Base-by-base conservation (phyloP, 1,284 basidiomycete species). In the Polyporus tsugae region DNA sequence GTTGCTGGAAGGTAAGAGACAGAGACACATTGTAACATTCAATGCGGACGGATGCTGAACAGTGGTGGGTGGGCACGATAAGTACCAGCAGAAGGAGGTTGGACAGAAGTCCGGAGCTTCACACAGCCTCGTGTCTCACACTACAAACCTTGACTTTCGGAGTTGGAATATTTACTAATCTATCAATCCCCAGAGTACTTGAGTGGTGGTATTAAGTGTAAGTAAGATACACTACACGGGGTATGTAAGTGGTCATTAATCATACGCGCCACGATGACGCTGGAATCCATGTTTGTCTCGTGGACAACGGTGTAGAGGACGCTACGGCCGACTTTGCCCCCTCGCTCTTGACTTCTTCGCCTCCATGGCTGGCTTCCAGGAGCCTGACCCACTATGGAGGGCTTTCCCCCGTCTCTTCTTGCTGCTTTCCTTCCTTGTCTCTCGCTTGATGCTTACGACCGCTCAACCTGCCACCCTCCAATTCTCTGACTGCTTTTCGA, bases 401-500 rank as follows among this genome's bases (percentile, higher is more conserved):
- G 67, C 69, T 29, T 62, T 73, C 29, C 69, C 68, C 65, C 71
- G 57, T 39, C 63, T 75, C 62, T 63, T 77, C 41, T 55, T 75
- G 41, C 59, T 75, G n/a, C 63, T 75, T 55, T 52, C 68, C 58
- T 70, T 75, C 65, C 69, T 66, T 9, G 66, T 78, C 35, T 70
- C 71, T 44, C 65, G 39, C 63, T 65, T 75, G n/a, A 63, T 69
- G 42, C 58, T 60, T 41, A 71, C 75, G 49, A 64, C 70, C 59
- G 78, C 80, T 52, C 76, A 81, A 64, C 79, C 80, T 10, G 78
- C 79, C 44, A 71, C 71, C 36, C 64, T 81, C 57, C 75, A 78
- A 66, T 79, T 73, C 75, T 70, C 67, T 58, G 89, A 92, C 77
- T 93, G 90, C 80, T 92, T 88, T 78, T 74, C 80, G 44, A 85